Conservation (phyloP, 2,329 filamentous ascomycete species). For the Ceratocystis variospora region DNA sequence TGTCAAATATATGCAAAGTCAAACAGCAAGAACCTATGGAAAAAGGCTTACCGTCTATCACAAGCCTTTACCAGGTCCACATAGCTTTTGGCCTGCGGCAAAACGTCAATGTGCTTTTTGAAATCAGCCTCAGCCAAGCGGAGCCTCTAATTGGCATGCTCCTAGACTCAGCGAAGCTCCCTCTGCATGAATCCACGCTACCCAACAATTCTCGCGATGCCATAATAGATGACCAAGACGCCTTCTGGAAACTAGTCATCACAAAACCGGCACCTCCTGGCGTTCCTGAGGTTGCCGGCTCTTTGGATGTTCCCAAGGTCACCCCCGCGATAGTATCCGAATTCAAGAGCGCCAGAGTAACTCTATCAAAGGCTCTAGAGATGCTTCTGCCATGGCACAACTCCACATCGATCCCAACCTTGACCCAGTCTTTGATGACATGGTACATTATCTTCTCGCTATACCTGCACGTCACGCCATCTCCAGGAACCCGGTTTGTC, state of each 20-base stretch:
- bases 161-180: background rate
- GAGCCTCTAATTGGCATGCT: background rate
- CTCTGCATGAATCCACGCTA: background rate
- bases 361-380: constrained; percentile 8
- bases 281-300: constrained; percentile 2
- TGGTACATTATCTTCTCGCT: constrained; percentile 17
- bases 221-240: constrained; percentile 13
- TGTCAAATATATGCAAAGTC: constrained; percentile 1
- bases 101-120: constrained; percentile 7
- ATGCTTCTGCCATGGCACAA: constrained; percentile 11
- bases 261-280: constrained; percentile 6
- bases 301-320: constrained; percentile 2
- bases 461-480: background rate
- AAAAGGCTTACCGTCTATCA: constrained; percentile 7
- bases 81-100: background rate
- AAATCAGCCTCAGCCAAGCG: constrained; percentile 14
- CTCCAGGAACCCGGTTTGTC: background rate
- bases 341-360: background rate
- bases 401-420: background rate
- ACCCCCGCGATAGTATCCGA: background rate
- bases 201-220: background rate
- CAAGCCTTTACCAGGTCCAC: constrained; percentile 15
- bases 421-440: constrained; percentile 13
- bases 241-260: constrained; percentile 16
- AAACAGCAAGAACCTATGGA: constrained; percentile 8